Conservation (phyloP, 495 filamentous ascomycete species). For the Cairneyella variabilis region DNA sequence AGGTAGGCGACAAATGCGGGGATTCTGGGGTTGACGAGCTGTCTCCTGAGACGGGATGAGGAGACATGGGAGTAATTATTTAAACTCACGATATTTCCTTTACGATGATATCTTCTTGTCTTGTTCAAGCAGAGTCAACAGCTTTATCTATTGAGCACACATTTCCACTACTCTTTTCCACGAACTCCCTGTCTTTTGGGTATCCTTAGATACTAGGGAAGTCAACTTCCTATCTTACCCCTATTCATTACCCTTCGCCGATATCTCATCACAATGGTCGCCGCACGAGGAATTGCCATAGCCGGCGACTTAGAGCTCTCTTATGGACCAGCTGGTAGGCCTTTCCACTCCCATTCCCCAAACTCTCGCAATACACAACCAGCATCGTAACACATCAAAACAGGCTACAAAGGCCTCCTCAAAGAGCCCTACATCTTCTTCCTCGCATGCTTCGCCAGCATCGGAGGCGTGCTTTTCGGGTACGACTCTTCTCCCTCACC, state of each 20-base stretch:
- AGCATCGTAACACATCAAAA: neutral
- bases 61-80: no score
- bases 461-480: constrained; percentile 13
- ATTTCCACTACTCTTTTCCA: no score
- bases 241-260: neutral
- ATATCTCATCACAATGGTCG: constrained; percentile 1
- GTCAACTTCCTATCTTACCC: neutral
- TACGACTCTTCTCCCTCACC: no score
- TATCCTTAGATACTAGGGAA: no score
- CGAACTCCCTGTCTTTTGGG: no score
- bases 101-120: constrained; percentile 6
- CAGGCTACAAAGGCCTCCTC: constrained; percentile 8
- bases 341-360: no score
- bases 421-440: constrained; percentile 10
- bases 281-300: constrained; percentile 1
- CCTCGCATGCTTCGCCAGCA: constrained; percentile 9
- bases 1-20: neutral
- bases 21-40: constrained; percentile 11
- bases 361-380: no score
- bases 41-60: no score
- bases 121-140: neutral
- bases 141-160: no score
- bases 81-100: neutral
- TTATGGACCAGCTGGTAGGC: constrained; percentile 12
- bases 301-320: constrained; percentile 9